Evolutionary conservation across 2,329 filamentous ascomycete species (phyloP).

Genomic region (Arthrocladium fulminans): DNA sequence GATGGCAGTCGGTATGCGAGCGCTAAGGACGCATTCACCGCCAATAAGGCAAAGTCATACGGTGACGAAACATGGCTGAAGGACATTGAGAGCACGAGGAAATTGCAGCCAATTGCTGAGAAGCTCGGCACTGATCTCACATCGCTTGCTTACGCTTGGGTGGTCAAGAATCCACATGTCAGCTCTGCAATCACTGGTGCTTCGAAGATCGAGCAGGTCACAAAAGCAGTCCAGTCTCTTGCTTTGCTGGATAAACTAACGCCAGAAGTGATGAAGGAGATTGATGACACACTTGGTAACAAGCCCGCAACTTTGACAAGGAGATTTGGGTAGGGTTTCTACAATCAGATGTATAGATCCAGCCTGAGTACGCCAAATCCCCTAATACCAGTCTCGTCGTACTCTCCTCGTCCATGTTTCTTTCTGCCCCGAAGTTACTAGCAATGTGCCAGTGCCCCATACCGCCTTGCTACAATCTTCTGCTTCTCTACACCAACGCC

Average conservation of each 20-base stretch:
- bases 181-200: slow-evolving; percentile 34
- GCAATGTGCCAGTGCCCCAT: no score
- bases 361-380: no score
- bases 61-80: slow-evolving; percentile 34
- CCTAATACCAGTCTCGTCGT: no score
- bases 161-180: slow-evolving; percentile 51
- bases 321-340: no score
- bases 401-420: no score
- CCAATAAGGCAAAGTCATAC: slow-evolving; percentile 33
- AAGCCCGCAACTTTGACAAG: slow-evolving; percentile 19
- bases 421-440: no score
- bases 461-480: no score
- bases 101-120: slow-evolving; percentile 51
- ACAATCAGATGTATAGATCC: no score
- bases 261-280: slow-evolving; percentile 38
- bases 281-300: slow-evolving; percentile 33
- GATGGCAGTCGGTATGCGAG: slow-evolving; percentile 51
- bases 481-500: no score
- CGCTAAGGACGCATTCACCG: slow-evolving; percentile 49
- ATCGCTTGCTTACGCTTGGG: slow-evolving; percentile 52
- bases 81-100: slow-evolving; percentile 51
- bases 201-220: slow-evolving; percentile 33
- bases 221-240: slow-evolving; percentile 36
- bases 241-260: slow-evolving; percentile 37
- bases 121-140: slow-evolving; percentile 53